Evolutionary conservation across 345 rosid genomes (phyloP), one percentile per base, ranked within the genome.

Genomic region (Geranium rotundifolium): DNA sequence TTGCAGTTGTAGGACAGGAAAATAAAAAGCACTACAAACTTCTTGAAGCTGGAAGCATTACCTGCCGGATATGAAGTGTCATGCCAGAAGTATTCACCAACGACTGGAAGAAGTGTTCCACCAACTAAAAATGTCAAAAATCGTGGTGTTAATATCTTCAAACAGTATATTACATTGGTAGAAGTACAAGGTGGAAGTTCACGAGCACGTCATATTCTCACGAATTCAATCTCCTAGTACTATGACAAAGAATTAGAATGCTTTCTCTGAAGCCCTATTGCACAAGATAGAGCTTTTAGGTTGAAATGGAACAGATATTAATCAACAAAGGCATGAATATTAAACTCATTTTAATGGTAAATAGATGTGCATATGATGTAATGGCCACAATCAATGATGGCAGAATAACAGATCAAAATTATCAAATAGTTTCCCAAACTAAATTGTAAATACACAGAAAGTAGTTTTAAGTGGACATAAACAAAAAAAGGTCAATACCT

Each of bases 11-110:
- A 10, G 17, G 30, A 15, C 17, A 55, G 23, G 19, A 29, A 54
- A 19, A 18, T 13, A 12, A 61, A n/a, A 23, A 19, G 7, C 59
- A 37, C 58, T 14, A 31, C 50, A 16, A n/a, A 58, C 54, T 7
- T 49, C 18, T 29, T 13, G 31, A 5, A 5, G 52, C 17, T 19
- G 29, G 37, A 23, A 29, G 9, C 37, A 7, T 69, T 83, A 93
- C 96, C 90, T 88, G 92, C 50, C 89, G 84, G 10, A 93, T 88
- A 75, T 90, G 99, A 72, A 88, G 96, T 18, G 99, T 93, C 96
- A 93, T 86, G 52, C 97, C 95, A 60, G 96, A 82, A 64, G 96
- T 88, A 72, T 90, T 86, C 76, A 86, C 96, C 74, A 90, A 75
- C 46, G 97, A 93, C 70, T 86, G 95, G 77, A 93, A 90, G 78